Base-by-base conservation (phyloP, 176 grass and related monocot species). In the Alloteropsis semialata region DNA sequence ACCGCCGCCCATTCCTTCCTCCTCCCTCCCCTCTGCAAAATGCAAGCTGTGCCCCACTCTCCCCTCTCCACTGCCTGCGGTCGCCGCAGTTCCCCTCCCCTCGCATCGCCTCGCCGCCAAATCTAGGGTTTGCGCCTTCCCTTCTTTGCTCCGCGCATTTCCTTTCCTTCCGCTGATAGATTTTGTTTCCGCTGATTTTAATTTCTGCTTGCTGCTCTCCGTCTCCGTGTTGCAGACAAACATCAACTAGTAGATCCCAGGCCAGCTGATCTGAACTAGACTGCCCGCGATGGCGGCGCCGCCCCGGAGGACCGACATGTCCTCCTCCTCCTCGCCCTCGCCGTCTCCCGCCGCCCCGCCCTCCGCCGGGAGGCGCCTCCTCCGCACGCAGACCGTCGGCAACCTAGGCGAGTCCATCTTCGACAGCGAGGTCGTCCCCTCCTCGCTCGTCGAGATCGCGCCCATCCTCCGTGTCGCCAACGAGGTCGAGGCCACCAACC, bases 401-500 rank as follows among this genome's bases (percentile, higher is more conserved):
- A 90, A 75, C 75, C 44, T 85, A 25, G 84, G 82, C 18, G 91
- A 89, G 68, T 66, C 91, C 69, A 82, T 91, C 68, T 89, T 89
- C 45, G 94, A 97, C 60, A 97, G 91, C 8, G 94, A 97, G 78
- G 80, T 97, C 2, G 94, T 97, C 0, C 94, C 94, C 0, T 91
- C 94, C 46, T 93, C 86, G 22, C 89, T 97, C 29, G 76, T 75
- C 22, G 89, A 89, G 90, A 97, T 97, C 37, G 81, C 69, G 1
- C 94, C 94, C 39, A 91, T 97, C 74, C 94, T 97, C 50, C 91
- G 94, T 0, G 91, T 93, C 29, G 94, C 94, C 30, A 93, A 93
- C 41, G 91, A 97, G 89, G 87, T 97, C 48, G 87, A 97, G 64
- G 66, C 87, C 13, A 82, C 6, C 25, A 89, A 93, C 66, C 87